phyloP scores from a whole-genome alignment of 257 asterid species.

The Leptodermis oblonga region DNA sequence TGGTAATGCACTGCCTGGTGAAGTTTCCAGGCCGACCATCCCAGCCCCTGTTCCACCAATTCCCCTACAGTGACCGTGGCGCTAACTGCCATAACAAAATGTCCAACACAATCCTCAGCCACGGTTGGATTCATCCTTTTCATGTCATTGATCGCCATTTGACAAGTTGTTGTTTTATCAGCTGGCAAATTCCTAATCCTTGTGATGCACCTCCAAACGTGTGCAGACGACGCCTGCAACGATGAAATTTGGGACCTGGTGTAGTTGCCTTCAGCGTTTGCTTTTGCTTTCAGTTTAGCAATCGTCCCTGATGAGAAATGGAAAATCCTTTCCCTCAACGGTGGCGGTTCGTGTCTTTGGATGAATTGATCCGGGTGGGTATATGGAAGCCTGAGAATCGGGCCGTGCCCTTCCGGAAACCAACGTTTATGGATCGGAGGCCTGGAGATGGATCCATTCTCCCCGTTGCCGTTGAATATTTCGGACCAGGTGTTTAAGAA shows the following conservation, averaged over 20 bases:
- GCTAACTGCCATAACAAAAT: constrained; percentile 7
- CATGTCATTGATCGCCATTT: constrained; percentile 19
- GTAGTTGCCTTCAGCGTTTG: constrained; percentile 25
- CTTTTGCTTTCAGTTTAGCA: constrained; percentile 28
- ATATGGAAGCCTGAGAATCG: constrained; percentile 3
- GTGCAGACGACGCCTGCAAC: constrained; percentile 27
- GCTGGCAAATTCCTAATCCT: constrained; percentile 15
- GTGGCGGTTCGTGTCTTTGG: constrained; percentile 16
- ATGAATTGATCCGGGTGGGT: constrained; percentile 17
- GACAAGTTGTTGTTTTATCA: constrained; percentile 15
- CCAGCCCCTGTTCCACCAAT: too few relatives aligned
- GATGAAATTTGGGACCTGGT: constrained; percentile 25
- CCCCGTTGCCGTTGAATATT: constrained; percentile 10
- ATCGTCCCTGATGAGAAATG: constrained; percentile 18
- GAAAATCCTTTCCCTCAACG: constrained; percentile 25
- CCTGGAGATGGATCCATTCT: constrained; percentile 14
- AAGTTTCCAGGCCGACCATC: too few relatives aligned
- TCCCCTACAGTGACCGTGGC: background rate
- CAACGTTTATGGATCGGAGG: constrained; percentile 21
- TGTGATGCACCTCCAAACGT: constrained; percentile 28
- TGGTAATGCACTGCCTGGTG: too few relatives aligned
- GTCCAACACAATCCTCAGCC: constrained; percentile 19
- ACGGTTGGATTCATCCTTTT: constrained; percentile 21
- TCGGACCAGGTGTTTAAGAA: too few relatives aligned
- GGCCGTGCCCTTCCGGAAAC: constrained; percentile 22